Evolutionary conservation across 371 early-diverging fungal species (phyloP).

Genomic region (Apophysomyces elegans): DNA sequence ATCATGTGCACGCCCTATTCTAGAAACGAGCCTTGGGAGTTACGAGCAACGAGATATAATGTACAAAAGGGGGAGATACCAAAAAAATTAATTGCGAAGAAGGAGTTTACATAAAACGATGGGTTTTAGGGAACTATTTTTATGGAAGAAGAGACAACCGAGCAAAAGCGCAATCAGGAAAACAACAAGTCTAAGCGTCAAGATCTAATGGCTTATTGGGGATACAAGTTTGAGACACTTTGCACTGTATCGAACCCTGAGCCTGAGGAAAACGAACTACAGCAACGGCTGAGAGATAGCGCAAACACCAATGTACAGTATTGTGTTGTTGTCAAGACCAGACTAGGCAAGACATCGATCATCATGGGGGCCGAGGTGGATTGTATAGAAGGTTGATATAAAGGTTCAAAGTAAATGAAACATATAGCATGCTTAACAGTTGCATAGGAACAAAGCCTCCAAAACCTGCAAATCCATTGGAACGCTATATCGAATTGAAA

Average conservation of each 20-base stretch:
- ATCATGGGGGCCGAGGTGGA: slow-evolving; percentile 95
- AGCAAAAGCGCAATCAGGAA: slow-evolving; percentile 45
- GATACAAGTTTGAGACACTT: slow-evolving; percentile 77
- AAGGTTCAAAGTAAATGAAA: not conserved
- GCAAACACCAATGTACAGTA: slow-evolving; percentile 89
- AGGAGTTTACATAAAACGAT: not conserved
- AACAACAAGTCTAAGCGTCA: slow-evolving; percentile 56
- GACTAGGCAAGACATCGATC: slow-evolving; percentile 67
- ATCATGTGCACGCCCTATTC: slow-evolving; percentile 81
- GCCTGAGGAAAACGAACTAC: slow-evolving; percentile 49
- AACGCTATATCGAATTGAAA: slow-evolving; percentile 86
- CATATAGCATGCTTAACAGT: not conserved
- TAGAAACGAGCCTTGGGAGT: slow-evolving; percentile 76
- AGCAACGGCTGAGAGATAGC: slow-evolving; percentile 40
- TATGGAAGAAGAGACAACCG: slow-evolving; percentile 75
- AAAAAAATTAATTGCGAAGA: not conserved
- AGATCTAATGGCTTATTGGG: slow-evolving; percentile 76
- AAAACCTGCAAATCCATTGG: slow-evolving; percentile 39
- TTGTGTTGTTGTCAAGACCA: slow-evolving; percentile 84
- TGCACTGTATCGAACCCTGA: slow-evolving; percentile 56
- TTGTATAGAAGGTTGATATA: slow-evolving; percentile 63
- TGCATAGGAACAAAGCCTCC: slow-evolving; percentile 43
- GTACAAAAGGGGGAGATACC: slow-evolving; percentile 31
- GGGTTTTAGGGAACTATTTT: slow-evolving; percentile 62
- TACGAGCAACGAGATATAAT: slow-evolving; percentile 75